These are phyloP conservation scores for Neophaeococcomyces aloes DNA, from an alignment of 2,329 filamentous ascomycete species.

Conservation along the genomic window DNA sequence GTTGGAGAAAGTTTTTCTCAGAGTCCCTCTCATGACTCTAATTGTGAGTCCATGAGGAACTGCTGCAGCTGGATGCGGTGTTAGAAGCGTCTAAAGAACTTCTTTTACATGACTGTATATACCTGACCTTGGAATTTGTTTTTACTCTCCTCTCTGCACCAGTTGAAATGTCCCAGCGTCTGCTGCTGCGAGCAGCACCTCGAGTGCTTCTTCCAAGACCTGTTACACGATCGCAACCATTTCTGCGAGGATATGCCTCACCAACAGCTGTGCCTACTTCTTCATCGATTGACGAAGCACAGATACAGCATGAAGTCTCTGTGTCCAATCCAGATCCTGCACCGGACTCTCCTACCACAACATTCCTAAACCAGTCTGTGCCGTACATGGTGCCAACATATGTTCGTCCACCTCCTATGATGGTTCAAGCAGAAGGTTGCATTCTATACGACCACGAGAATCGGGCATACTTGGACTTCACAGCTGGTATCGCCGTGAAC, in stretches of 20 bases:
- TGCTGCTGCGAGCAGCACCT: slow-evolving; percentile 6
- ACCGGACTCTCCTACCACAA: slow-evolving; percentile 61
- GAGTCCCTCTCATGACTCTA: too few species aligned
- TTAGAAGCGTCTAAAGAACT: too few species aligned
- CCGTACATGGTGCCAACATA: slow-evolving; percentile 96
- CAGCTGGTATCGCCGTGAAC: slow-evolving; percentile 91
- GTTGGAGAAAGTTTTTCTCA: too few species aligned
- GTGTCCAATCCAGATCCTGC: slow-evolving; percentile 63
- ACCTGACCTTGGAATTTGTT: too few species aligned
- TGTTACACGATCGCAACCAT: slow-evolving; percentile 8
- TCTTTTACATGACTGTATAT: too few species aligned
- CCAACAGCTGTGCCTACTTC: slow-evolving; percentile 19
- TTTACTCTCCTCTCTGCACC: too few species aligned
- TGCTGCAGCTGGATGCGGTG: too few species aligned
- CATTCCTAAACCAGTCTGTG: slow-evolving; percentile 62
- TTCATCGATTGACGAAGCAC: slow-evolving; percentile 13
- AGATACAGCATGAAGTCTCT: slow-evolving; percentile 36
- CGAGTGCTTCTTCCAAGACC: slow-evolving; percentile 1
- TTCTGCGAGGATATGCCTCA: slow-evolving; percentile 16
- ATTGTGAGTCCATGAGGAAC: too few species aligned
- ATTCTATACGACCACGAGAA: slow-evolving; percentile 88
- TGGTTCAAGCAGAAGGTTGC: slow-evolving; percentile 75
- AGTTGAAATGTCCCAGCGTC: background rate
- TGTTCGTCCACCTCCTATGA: slow-evolving; percentile 77
- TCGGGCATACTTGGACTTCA: slow-evolving; percentile 84